A percentile compares a stretch with the other conserved stretches of the same genome.
Conservation (phyloP, 805 yeast species). For the Candida anglica region DNA sequence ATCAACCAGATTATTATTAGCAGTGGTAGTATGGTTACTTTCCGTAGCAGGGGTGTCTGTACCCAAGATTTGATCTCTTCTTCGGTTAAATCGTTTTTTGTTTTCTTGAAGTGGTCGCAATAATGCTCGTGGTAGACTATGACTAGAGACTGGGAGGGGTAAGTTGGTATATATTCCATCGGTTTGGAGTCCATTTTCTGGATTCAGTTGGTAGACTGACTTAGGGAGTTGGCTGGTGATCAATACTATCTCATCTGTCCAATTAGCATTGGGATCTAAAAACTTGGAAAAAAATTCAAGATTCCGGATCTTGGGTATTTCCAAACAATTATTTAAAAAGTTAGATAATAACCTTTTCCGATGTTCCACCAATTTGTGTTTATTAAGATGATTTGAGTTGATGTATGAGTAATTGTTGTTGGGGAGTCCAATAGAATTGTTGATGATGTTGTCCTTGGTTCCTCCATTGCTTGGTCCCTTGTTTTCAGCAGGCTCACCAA, state of each 20-base stretch:
- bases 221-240: constrained; percentile 37
- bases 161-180: constrained; percentile 29
- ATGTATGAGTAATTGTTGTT: constrained; percentile 27
- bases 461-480: not conserved
- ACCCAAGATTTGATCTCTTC: constrained; percentile 18
- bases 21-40: constrained; percentile 1
- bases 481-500: constrained; percentile 3
- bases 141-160: constrained; percentile 28
- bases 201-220: constrained; percentile 38
- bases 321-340: constrained; percentile 73
- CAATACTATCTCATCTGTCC: constrained; percentile 62
- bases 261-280: constrained; percentile 78
- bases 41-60: constrained; percentile 1
- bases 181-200: constrained; percentile 39
- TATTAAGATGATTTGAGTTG: constrained; percentile 37
- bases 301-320: constrained; percentile 50
- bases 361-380: constrained; percentile 36
- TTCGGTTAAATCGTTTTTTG: constrained; percentile 18
- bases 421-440: constrained; percentile 1
- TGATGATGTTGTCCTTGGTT: constrained; percentile 1
- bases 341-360: constrained; percentile 71
- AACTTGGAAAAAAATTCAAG: constrained; percentile 70
- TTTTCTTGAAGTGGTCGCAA: constrained; percentile 22
- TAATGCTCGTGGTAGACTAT: constrained; percentile 24
- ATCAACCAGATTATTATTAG: not conserved